Evolutionary conservation across 345 rosid species (phyloP).

Genomic region (Psidium guajava): DNA sequence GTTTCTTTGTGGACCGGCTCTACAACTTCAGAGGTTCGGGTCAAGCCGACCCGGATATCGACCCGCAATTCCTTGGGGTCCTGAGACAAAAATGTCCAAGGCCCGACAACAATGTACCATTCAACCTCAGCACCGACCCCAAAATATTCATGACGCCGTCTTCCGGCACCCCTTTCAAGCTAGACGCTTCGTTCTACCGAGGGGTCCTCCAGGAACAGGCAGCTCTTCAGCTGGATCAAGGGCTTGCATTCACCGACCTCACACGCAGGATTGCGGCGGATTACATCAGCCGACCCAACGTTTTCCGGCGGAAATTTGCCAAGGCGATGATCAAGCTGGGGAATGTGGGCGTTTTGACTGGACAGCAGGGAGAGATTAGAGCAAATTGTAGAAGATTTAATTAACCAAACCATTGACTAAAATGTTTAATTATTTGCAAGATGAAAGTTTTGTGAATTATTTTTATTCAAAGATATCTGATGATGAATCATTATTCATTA

Average conservation of each 20-base stretch:
- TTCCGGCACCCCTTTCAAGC: neutral
- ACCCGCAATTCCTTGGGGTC: neutral
- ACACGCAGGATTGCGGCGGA: neutral
- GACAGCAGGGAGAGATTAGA: conserved; percentile 8
- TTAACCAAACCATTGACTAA: neutral
- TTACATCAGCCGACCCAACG: neutral
- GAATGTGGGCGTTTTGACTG: neutral
- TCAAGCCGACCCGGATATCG: conserved; percentile 3
- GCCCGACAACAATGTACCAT: neutral
- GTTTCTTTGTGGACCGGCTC: conserved; percentile 4
- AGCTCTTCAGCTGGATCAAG: conserved; percentile 3
- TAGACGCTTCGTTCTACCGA: conserved; percentile 4
- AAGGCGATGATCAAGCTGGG: conserved; percentile 8
- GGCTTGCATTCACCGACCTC: conserved; percentile 3
- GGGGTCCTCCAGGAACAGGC: conserved; percentile 3
- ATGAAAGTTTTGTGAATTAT: neutral
- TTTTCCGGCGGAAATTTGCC: conserved; percentile 6
- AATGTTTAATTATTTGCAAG: neutral
- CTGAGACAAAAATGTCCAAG: conserved; percentile 1
- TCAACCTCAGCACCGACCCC: conserved; percentile 7
- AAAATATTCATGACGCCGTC: conserved; percentile 2
- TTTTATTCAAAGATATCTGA: neutral
- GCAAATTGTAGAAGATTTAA: conserved; percentile 7
- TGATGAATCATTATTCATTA: neutral
- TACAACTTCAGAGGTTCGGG: conserved; percentile 4